These are phyloP conservation scores for Paxillus rubicundulus DNA, from an alignment of 768 basidiomycete species.

Conservation along the genomic window DNA sequence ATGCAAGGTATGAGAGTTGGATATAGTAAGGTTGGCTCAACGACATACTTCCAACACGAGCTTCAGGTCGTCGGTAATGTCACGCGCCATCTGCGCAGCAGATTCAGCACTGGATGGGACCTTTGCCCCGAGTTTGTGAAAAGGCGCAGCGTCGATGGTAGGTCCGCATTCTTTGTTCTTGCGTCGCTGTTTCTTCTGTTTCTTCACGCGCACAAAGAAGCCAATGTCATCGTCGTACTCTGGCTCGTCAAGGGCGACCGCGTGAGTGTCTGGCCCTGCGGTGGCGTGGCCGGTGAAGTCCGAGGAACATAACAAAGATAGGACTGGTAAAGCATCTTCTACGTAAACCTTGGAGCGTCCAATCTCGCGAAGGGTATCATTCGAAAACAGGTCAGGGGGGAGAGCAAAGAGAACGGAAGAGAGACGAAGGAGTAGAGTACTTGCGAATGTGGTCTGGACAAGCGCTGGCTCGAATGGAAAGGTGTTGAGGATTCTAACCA, in stretches of 20 bases:
- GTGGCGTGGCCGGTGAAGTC: conserved; percentile 3
- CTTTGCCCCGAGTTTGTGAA: conserved; percentile 26
- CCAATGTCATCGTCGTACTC: conserved; percentile 2
- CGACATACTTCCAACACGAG: conserved; percentile 28
- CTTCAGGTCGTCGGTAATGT: conserved; percentile 27
- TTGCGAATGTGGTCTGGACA: conserved; percentile 21
- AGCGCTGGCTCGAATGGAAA: conserved; percentile 31
- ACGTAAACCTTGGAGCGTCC: conserved; percentile 20
- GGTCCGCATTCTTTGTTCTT: conserved; percentile 10
- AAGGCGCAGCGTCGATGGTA: conserved; percentile 26
- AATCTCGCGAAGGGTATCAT: conserved; percentile 11
- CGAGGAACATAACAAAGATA: conserved; percentile 13
- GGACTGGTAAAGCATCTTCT: conserved; percentile 21
- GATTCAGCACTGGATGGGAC: conserved; percentile 28
- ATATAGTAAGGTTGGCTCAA: not conserved
- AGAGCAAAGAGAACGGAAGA: conserved; percentile 25
- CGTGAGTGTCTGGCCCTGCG: not conserved
- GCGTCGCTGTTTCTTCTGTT: conserved; percentile 29
- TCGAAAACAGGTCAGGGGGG: conserved; percentile 14
- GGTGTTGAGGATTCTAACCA: conserved; percentile 29
- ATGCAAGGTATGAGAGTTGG: not conserved
- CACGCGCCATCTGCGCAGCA: conserved; percentile 4
- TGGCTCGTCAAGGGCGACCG: conserved; percentile 1
- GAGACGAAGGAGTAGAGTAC: conserved; percentile 24
- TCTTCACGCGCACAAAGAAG: conserved; percentile 12